Evolutionary conservation across 208 protist genomes (phyloP).

Genomic region (Zelonia costaricensis): DNA sequence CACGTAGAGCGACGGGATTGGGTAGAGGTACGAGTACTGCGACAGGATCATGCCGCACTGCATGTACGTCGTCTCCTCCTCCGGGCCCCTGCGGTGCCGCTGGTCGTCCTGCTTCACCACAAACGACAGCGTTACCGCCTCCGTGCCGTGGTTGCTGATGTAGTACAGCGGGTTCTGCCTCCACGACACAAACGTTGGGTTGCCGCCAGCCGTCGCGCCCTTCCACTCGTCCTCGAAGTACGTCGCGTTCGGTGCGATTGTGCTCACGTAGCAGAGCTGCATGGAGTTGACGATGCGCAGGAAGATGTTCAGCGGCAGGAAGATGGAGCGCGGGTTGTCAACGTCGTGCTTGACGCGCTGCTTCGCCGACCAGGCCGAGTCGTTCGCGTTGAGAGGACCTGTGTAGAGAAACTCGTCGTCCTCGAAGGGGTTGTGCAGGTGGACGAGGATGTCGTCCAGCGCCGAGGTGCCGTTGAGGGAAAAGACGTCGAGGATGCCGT

Average conservation of each 20-base stretch:
- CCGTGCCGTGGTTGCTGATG: conserved; percentile 57
- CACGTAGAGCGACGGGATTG: conserved; percentile 64
- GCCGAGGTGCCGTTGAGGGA: conserved; percentile 63
- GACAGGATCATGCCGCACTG: conserved; percentile 75
- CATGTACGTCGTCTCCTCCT: conserved; percentile 46
- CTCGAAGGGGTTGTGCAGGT: conserved; percentile 82
- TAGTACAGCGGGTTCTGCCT: conserved; percentile 83
- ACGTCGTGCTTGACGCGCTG: conserved; percentile 44
- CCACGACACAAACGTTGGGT: conserved; percentile 69
- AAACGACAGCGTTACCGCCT: conserved; percentile 37
- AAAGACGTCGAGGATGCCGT: conserved; percentile 81
- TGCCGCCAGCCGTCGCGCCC: conserved; percentile 57
- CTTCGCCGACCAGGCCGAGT: conserved; percentile 52
- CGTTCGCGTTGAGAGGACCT: conserved; percentile 57
- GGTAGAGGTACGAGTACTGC: conserved; percentile 34
- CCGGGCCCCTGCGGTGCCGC: conserved; percentile 42
- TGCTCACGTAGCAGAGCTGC: conserved; percentile 66
- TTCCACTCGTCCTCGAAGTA: conserved; percentile 74
- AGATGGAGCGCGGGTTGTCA: conserved; percentile 52
- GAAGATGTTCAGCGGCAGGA: conserved; percentile 64
- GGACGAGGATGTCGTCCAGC: conserved; percentile 64
- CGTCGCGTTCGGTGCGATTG: conserved; percentile 30
- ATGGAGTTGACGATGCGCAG: conserved; percentile 53
- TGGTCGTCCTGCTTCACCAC: conserved; percentile 77
- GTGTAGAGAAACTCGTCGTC: conserved; percentile 71